phyloP scores from a whole-genome alignment of 2,329 filamentous ascomycete species.

The Colletotrichum sp. region DNA sequence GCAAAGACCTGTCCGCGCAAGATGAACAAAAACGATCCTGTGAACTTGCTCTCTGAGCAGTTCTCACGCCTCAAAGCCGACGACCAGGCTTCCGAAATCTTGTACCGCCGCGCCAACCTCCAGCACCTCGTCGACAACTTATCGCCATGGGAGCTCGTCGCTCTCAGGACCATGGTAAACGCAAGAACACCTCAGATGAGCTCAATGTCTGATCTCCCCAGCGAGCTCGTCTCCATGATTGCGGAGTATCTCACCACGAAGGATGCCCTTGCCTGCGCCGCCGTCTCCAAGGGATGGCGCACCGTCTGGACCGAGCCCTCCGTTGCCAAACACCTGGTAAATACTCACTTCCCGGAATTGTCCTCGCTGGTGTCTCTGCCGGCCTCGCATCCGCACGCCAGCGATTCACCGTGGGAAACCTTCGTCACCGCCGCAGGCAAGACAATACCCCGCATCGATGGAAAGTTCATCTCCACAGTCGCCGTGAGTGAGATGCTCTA shows the following conservation, averaged over 20 bases:
- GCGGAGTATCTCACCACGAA: background rate
- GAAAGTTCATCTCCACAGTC: background rate
- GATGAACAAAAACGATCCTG: background rate
- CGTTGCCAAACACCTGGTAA: background rate
- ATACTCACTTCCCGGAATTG: background rate
- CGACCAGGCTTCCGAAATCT: background rate
- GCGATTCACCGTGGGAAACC: background rate
- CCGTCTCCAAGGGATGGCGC: slow-evolving; percentile 13
- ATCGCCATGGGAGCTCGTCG: slow-evolving; percentile 8
- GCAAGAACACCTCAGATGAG: background rate
- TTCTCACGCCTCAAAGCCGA: background rate
- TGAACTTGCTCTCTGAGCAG: background rate
- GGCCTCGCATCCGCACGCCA: background rate
- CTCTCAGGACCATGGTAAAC: background rate
- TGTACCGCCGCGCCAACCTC: background rate
- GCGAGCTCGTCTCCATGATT: slow-evolving; percentile 2
- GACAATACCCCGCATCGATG: background rate
- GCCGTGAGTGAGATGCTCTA: background rate
- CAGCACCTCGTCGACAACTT: background rate
- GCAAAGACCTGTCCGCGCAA: background rate
- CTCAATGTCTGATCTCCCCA: background rate
- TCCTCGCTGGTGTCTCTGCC: background rate
- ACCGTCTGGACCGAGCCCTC: background rate
- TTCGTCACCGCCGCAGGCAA: background rate
- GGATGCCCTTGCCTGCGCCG: background rate